Evolutionary conservation across 164 flowering plant species (phyloP), one percentile per base, ranked within the genome.

Genomic region (Sextonia rubra): DNA sequence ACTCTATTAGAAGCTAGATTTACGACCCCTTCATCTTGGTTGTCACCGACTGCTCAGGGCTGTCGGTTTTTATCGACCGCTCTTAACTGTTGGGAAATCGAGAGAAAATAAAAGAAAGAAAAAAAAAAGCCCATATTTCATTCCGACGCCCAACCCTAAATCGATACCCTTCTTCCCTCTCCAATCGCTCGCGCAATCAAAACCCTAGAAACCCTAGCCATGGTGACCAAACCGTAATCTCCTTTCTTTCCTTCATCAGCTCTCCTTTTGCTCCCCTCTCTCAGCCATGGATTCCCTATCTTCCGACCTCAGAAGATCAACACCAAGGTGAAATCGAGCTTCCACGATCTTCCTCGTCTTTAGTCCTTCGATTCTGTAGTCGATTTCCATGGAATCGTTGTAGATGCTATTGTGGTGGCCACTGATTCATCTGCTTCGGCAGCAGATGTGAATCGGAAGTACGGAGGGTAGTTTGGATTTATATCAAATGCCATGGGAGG

Each of bases 141-240:
- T n/a, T n/a, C n/a, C n/a, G n/a, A n/a, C n/a, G n/a, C n/a, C n/a
- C n/a, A n/a, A n/a, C n/a, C n/a, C n/a, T n/a, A n/a, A n/a, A n/a
- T n/a, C n/a, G n/a, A n/a, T n/a, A n/a, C n/a, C n/a, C n/a, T n/a
- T n/a, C n/a, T n/a, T n/a, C n/a, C n/a, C n/a, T n/a, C n/a, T n/a
- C n/a, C n/a, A n/a, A n/a, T n/a, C n/a, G n/a, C n/a, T n/a, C n/a
- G n/a, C n/a, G n/a, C n/a, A n/a, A n/a, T n/a, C 25, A 9, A 49
- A 37, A 26, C 37, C 49, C 68, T 58, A 60, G 66, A 17, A 58
- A 26, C 30, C 66, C 30, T n/a, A 23, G 4, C 37, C 44, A 12
- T 82, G 83, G 93, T 91, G 95, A 91, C 97, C 82, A 80, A 78
- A 79, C 91, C 69, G 81, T 94, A 14, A 78, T 92, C 18, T 91